These are phyloP conservation scores for Rosa lucieae DNA, from an alignment of 306 rosid genomes.

Conservation along the genomic window DNA sequence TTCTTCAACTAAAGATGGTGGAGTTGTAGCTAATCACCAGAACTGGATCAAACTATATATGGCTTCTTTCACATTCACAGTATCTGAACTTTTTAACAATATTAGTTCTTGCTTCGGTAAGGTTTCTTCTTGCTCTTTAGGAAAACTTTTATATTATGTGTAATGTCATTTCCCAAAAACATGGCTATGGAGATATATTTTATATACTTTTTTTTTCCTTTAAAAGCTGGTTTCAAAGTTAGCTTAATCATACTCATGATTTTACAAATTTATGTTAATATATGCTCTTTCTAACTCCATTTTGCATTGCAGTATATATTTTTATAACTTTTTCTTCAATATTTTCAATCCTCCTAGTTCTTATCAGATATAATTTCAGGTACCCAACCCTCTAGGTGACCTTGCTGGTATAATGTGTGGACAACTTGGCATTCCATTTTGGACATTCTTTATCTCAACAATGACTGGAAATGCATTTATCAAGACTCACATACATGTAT, in stretches of 20 bases:
- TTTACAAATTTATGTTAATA: neutral
- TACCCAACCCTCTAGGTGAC: conserved; percentile 69
- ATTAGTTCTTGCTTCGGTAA: conserved; percentile 25
- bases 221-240: neutral
- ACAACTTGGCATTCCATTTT: conserved; percentile 49
- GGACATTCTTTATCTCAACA: conserved; percentile 67
- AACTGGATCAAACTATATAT: too few relatives aligned
- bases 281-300: neutral
- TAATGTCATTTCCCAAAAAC: neutral
- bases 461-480: conserved; percentile 71
- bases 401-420: conserved; percentile 85
- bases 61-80: too few relatives aligned
- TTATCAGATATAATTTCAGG: conserved; percentile 13
- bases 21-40: too few relatives aligned
- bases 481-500: conserved; percentile 72
- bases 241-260: neutral
- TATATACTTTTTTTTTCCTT: neutral
- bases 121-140: neutral
- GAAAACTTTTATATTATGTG: neutral
- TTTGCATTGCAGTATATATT: neutral
- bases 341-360: neutral
- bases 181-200: neutral
- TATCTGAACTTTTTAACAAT: conserved; percentile 7
- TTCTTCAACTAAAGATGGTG: too few relatives aligned
- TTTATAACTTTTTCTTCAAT: neutral